Conservation (phyloP, 1,284 basidiomycete genomes). For the Cutaneotrichosporon cutaneum region DNA sequence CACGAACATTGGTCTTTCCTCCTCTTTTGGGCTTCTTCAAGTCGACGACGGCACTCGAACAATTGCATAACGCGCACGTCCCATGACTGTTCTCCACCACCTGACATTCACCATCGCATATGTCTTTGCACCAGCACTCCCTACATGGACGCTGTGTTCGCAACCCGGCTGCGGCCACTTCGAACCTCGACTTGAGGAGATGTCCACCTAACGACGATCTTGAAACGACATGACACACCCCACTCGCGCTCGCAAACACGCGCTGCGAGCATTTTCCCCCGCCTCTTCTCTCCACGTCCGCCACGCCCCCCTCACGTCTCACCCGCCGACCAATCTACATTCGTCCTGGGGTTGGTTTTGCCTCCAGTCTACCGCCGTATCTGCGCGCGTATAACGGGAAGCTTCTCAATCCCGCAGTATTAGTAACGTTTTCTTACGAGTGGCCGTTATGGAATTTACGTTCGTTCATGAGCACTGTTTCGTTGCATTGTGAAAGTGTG, state of each 20-base stretch:
- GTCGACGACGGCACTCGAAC: constrained; percentile 7
- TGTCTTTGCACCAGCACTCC: not conserved
- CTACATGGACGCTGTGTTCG: constrained; percentile 7
- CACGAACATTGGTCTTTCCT: constrained; percentile 2
- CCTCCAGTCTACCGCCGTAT: not conserved
- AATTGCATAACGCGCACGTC: not conserved
- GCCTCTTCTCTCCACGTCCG: not conserved
- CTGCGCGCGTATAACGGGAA: not conserved
- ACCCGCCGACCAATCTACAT: not conserved
- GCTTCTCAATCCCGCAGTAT: not conserved
- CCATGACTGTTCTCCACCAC: not conserved
- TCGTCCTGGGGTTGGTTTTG: not conserved
- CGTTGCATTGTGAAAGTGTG: not conserved
- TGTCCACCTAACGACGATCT: not conserved
- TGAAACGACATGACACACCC: constrained; percentile 7
- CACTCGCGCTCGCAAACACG: constrained; percentile 6
- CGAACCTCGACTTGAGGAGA: constrained; percentile 1
- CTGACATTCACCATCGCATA: not conserved
- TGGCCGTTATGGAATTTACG: constrained; percentile 22
- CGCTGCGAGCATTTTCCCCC: constrained; percentile 1
- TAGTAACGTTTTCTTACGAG: constrained; percentile 19
- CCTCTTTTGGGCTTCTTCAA: constrained; percentile 3
- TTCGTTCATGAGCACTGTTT: constrained; percentile 4
- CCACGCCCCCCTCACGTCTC: not conserved
- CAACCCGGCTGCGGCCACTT: constrained; percentile 9